Base-by-base conservation (phyloP, 352 stramenopile genomes). In the Peronospora tabacina region DNA sequence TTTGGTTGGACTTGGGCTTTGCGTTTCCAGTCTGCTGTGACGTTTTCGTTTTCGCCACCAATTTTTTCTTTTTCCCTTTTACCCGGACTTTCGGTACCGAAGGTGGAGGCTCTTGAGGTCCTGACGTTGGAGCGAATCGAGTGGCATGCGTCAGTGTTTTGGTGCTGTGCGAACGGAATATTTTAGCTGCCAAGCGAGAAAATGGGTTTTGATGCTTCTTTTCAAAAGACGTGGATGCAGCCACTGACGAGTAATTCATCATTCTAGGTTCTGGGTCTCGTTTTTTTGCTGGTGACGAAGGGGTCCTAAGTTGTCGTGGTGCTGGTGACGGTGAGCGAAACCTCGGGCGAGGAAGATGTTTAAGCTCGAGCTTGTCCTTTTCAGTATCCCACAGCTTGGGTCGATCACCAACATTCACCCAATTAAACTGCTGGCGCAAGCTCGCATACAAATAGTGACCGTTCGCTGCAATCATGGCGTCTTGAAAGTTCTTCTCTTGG, bases 391-490 rank as follows among this genome's bases (percentile, higher is more conserved):
- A 75, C 10, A 75, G 26, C 20, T 39, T 40, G 0, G 46, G 20
- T 24, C 63, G 63, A 24, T 55, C 55, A n/a, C 56, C 55, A 17
- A 70, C 20, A 26, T 70, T 52, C 5, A 75, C 30, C 7, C 49
- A 40, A 24, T 49, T 36, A 29, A 75, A 72, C 37, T 68, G 56
- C 38, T 66, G 39, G 1, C 66, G 52, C 24, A 75, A 60, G 30
- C 60, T 70, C 26, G 22, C 19, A 37, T 75, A 75, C 24, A 75
- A 58, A 32, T 68, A 52, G n/a, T 66, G 41, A 9, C 63, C 66
- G 20, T 70, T 68, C 9, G 60, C 63, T 29, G 40, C 48, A 26
- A 61, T 49, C 66, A 75, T 75, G 15, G 66, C 66, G 12, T 66
- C 53, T 51, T 75, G 66, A 38, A 75, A 75, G 0, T 30, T 55